phyloP scores from a whole-genome alignment of 305 asterid genomes.

The Fraxinus ornus region DNA sequence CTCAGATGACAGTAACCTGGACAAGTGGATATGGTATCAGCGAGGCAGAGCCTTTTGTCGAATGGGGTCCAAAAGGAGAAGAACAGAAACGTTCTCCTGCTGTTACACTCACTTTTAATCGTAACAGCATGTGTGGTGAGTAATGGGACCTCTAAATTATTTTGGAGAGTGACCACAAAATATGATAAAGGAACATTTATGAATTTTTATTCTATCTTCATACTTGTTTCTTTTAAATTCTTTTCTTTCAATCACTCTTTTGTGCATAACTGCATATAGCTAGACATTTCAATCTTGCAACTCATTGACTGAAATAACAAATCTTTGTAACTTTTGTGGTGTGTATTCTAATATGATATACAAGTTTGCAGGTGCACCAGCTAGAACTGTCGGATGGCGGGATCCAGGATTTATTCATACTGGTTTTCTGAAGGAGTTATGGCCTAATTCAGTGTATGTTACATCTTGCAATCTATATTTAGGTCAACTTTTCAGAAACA shows the following conservation, averaged over 20 bases:
- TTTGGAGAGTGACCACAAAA: not conserved
- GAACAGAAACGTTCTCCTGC: constrained; percentile 58
- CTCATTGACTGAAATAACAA: not conserved
- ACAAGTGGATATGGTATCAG: constrained; percentile 73
- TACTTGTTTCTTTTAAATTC: not conserved
- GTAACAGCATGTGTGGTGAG: constrained; percentile 88
- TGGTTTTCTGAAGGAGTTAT: constrained; percentile 63
- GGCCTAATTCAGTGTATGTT: constrained; percentile 67
- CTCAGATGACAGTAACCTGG: constrained; percentile 96
- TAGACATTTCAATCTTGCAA: not conserved
- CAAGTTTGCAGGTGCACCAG: constrained; percentile 71
- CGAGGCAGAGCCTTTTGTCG: constrained; percentile 71
- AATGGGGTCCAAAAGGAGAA: constrained; percentile 79
- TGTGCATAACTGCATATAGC: not conserved
- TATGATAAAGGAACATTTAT: not conserved
- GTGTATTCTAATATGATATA: not conserved
- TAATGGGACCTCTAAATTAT: not conserved
- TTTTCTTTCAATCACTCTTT: not conserved
- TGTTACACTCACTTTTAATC: constrained; percentile 75
- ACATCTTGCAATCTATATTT: not conserved
- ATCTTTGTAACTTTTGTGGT: not conserved
- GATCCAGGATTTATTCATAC: constrained; percentile 92
- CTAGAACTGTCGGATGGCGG: constrained; percentile 95
- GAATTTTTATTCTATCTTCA: not conserved
- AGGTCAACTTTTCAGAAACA: not conserved